Conservation (phyloP, 2,329 filamentous ascomycete species). For the Ophiosphaerella korrae region DNA sequence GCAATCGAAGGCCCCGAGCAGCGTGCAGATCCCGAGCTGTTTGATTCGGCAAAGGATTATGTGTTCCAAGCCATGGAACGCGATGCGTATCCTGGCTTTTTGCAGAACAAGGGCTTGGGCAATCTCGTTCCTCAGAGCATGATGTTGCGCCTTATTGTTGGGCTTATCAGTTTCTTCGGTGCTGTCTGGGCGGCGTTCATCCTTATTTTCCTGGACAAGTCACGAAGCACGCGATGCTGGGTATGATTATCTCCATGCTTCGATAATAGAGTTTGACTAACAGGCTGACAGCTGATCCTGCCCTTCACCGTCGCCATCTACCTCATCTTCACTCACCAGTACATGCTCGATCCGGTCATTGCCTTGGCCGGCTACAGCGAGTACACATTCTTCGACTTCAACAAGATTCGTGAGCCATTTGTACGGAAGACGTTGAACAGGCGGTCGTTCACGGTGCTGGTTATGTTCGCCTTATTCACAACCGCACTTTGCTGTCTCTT, state of each 20-base stretch:
- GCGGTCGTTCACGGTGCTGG: slow-evolving; percentile 79
- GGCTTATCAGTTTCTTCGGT: slow-evolving; percentile 83
- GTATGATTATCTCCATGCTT: slow-evolving; percentile 58
- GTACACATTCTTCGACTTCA: slow-evolving; percentile 94
- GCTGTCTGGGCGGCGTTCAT: slow-evolving; percentile 94
- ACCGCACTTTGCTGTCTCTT: slow-evolving; percentile 87
- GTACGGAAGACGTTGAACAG: slow-evolving; percentile 84
- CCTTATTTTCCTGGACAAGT: slow-evolving; percentile 86
- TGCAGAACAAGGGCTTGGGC: slow-evolving; percentile 91
- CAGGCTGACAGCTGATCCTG: slow-evolving; percentile 68
- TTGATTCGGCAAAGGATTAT: slow-evolving; percentile 97
- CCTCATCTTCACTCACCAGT: slow-evolving; percentile 76
- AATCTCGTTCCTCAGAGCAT: slow-evolving; percentile 93
- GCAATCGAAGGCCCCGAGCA: slow-evolving; percentile 83
- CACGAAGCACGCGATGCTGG: slow-evolving; percentile 78
- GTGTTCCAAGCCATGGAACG: slow-evolving; percentile 99
- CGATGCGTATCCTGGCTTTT: slow-evolving; percentile 96
- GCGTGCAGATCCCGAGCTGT: slow-evolving; percentile 94
- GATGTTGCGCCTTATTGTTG: slow-evolving; percentile 82
- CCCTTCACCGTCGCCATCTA: slow-evolving; percentile 94
- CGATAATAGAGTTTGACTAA: slow-evolving; percentile 1
- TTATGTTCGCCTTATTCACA: slow-evolving; percentile 75
- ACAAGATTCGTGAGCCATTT: slow-evolving; percentile 85
- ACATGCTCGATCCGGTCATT: slow-evolving; percentile 89
- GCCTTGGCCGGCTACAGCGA: slow-evolving; percentile 90